Evolutionary conservation across 768 basidiomycete species (phyloP), one percentile per base, ranked within the genome.

Genomic region (Scleroderma bovista): DNA sequence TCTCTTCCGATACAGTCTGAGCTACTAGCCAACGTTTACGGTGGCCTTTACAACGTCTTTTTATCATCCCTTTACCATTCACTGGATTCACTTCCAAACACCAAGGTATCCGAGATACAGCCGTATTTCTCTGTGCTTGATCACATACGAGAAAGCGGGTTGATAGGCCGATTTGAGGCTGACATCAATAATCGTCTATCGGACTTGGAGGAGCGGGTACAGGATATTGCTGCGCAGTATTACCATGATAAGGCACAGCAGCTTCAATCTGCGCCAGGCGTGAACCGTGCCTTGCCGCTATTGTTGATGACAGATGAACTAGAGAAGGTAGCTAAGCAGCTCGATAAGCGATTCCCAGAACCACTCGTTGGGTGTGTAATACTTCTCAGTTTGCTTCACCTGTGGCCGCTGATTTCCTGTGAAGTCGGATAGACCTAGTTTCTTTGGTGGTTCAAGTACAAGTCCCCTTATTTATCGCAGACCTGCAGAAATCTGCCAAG

Each of bases 311-410:
- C 89, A 4, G 86, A 88, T 42, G 94, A 95, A 69, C 69, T 96
- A 2, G 92, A 95, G 74, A 95, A 92, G 65, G 71, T 75, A 33
- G 81, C 88, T 16, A 93, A 94, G 66, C 69, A 76, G 22, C 74
- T 95, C 31, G 88, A 93, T 65, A 92, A 93, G 66, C 80, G 86
- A 51, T 99, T 95, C 69, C 81, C 84, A 0, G 81, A 88, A 48
- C 87, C 90, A 29, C 64, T 97, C 19, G 73, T 93, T 29, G 86
- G 83, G 89, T 93, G 80, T 47, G 23, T 51, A 10, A 2, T 37
- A 26, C 47, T n/a, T 24, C 20, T 33, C 15, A 19, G 15, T 17
- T n/a, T 22, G 26, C 46, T 31, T 19, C 15, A 36, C 42, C 22
- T 20, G 34, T 15, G 15, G n/a, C 20, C 33, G 44, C 33, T 49